These are phyloP conservation scores for Iris macrosiphon DNA, from an alignment of 106 monocot genomes.

Conservation along the genomic window DNA sequence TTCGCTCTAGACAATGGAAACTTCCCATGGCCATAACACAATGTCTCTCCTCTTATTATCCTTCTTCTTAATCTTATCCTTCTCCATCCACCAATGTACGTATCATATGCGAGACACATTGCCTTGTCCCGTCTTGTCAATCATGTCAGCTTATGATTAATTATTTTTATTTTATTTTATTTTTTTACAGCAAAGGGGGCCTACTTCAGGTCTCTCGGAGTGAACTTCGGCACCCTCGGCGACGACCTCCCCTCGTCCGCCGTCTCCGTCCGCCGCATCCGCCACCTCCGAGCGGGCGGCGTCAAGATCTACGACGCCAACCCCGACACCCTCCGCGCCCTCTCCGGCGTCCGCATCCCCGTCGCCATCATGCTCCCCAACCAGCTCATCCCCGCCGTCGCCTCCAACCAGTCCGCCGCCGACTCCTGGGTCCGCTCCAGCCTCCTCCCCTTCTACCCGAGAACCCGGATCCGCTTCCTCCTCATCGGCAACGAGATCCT, in stretches of 20 bases:
- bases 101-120: no score
- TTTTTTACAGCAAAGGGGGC: no score
- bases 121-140: no score
- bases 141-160: no score
- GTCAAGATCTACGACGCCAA: constrained; percentile 87
- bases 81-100: no score
- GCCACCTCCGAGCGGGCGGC: constrained; percentile 29
- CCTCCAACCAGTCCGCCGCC: constrained; percentile 44
- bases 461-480: constrained; percentile 50
- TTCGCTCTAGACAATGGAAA: no score
- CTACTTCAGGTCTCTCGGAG: no score
- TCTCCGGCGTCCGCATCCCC: constrained; percentile 36
- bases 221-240: constrained; percentile 81
- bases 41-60: no score
- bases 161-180: no score
- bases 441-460: constrained; percentile 41
- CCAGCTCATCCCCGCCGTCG: constrained; percentile 53
- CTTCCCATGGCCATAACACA: no score
- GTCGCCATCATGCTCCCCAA: constrained; percentile 84
- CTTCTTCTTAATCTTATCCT: no score
- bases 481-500: constrained; percentile 91
- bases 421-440: constrained; percentile 48
- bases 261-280: constrained; percentile 34
- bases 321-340: constrained; percentile 48
- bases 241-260: constrained; percentile 57